phyloP scores from a whole-genome alignment of 164 flowering plant species.

The Annona squamosa region DNA sequence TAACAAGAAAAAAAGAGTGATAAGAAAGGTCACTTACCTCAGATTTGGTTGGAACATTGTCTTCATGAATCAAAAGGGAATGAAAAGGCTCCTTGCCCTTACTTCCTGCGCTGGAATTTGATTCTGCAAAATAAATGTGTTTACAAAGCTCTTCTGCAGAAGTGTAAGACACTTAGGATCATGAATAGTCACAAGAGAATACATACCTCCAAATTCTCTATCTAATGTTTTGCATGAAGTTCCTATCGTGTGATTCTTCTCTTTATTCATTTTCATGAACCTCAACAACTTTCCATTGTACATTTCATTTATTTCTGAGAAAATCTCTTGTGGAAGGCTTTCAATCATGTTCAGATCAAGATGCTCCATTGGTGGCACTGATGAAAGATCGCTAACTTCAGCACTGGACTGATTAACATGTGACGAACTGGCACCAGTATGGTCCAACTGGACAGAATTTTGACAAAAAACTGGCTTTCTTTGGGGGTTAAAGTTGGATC shows the following conservation, averaged over 20 bases:
- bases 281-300: constrained; percentile 56
- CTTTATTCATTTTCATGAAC: constrained; percentile 33
- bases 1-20: not conserved
- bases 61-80: constrained; percentile 6
- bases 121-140: constrained; percentile 2
- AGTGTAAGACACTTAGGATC: not conserved
- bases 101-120: constrained; percentile 6
- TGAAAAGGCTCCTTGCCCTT: constrained; percentile 18
- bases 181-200: not conserved
- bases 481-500: constrained; percentile 17
- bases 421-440: constrained; percentile 17
- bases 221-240: constrained; percentile 4
- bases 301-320: constrained; percentile 66
- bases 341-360: constrained; percentile 73
- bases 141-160: not conserved
- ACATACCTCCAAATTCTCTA: constrained; percentile 26
- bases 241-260: constrained; percentile 7
- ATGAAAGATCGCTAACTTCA: constrained; percentile 24
- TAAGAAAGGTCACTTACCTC: constrained; percentile 8
- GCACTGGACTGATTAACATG: constrained; percentile 15
- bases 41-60: constrained; percentile 3
- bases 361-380: constrained; percentile 48
- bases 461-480: constrained; percentile 16
- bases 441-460: constrained; percentile 9
- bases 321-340: constrained; percentile 70